Percentiles rank a stretch among this genome's conserved stretches.
phyloP scores from a whole-genome alignment of 306 rosid species.

The Dalbergia oliveri region DNA sequence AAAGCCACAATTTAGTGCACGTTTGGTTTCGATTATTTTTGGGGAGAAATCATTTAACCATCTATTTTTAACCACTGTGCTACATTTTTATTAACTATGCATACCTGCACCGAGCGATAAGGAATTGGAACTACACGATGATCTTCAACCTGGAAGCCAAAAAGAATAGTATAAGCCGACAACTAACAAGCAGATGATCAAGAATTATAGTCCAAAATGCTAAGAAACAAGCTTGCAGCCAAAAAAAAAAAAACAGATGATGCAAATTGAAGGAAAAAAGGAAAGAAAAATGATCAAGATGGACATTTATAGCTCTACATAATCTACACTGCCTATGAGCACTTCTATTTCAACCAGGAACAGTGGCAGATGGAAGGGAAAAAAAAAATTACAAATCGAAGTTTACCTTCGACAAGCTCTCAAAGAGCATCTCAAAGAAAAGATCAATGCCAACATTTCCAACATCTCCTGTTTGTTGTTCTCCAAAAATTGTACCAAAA shows the following conservation, averaged over 20 bases:
- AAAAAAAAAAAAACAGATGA: constrained; percentile 5
- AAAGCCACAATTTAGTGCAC: background rate
- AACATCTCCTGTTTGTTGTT: constrained; percentile 96
- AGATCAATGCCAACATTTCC: constrained; percentile 98
- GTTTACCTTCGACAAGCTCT: constrained; percentile 91
- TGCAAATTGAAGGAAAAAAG: constrained; percentile 37
- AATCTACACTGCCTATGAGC: background rate
- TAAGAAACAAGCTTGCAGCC: constrained; percentile 26
- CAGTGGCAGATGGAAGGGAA: constrained; percentile 21
- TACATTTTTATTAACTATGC: constrained; percentile 13
- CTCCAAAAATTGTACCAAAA: constrained; percentile 94
- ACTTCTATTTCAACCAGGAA: constrained; percentile 35
- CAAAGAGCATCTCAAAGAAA: constrained; percentile 98
- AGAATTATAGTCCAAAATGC: constrained; percentile 27
- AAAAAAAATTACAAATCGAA: constrained; percentile 37
- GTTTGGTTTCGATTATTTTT: background rate
- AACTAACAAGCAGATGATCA: constrained; percentile 28
- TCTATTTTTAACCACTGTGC: background rate
- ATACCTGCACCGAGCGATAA: constrained; percentile 83
- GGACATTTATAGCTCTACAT: constrained; percentile 17
- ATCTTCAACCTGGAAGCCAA: constrained; percentile 81
- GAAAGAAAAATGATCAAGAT: constrained; percentile 1
- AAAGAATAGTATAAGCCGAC: constrained; percentile 44
- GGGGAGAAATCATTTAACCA: background rate
- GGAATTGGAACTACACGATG: constrained; percentile 84